Percentiles rank a stretch among this genome's conserved stretches.
Conservation (phyloP, 1,284 basidiomycete species). For the Leccinum solheimii region DNA sequence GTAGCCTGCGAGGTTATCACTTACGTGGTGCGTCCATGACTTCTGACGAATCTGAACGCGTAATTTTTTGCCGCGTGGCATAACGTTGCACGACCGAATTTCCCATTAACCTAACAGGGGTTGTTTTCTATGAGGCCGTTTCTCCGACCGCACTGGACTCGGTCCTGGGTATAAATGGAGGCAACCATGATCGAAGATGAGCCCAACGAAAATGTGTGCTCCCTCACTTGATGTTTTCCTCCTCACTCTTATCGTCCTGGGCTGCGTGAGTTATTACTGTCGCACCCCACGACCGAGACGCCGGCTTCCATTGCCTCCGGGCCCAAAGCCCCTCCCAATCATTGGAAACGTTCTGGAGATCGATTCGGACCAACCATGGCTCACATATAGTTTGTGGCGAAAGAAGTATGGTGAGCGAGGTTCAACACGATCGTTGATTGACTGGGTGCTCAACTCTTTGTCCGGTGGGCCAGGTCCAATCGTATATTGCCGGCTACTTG, state of each 20-base stretch:
- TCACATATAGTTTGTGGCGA: conserved; percentile 29
- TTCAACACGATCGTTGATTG: background rate
- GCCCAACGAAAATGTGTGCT: conserved; percentile 17
- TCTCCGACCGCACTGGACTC: conserved; percentile 2
- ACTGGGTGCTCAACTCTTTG: background rate
- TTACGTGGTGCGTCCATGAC: conserved; percentile 29
- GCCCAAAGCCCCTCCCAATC: conserved; percentile 35
- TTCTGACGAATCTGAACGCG: conserved; percentile 14
- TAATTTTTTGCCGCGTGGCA: conserved; percentile 13
- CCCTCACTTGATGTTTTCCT: conserved; percentile 9
- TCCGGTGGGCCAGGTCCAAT: conserved; percentile 23
- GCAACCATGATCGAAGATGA: background rate
- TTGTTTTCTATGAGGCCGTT: conserved; percentile 4
- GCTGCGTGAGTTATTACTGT: conserved; percentile 12
- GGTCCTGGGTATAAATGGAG: conserved; percentile 22
- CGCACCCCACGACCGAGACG: conserved; percentile 10
- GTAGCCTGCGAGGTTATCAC: conserved; percentile 24
- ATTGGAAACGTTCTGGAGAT: conserved; percentile 47
- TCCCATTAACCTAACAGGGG: conserved; percentile 18
- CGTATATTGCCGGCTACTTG: conserved; percentile 28
- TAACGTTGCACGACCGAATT: conserved; percentile 1
- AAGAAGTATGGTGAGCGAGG: conserved; percentile 29
- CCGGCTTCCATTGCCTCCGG: conserved; percentile 34
- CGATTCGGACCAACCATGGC: conserved; percentile 44
- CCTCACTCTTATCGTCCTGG: conserved; percentile 16